A percentile compares a stretch with the other conserved stretches of the same genome.
Conservation (phyloP, 345 rosid species). For the Eucalyptus fibrosa region DNA sequence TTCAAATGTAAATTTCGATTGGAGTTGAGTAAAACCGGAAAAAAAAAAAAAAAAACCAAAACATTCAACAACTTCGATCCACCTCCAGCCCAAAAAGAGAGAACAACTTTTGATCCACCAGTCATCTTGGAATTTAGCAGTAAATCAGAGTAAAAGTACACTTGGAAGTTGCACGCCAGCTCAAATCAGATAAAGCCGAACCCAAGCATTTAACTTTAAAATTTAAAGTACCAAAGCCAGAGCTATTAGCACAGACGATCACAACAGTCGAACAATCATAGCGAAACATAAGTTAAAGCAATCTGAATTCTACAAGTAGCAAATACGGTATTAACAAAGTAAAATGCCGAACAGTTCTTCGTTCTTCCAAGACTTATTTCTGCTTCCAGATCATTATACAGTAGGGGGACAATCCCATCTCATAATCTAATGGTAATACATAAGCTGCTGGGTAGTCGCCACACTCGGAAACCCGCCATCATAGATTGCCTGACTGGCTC, state of each 20-base stretch:
- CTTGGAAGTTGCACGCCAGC: background rate
- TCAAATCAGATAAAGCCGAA: background rate
- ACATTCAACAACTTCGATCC: background rate
- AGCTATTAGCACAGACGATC: background rate
- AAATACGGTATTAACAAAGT: background rate
- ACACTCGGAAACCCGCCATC: constrained; percentile 74
- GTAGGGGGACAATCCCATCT: background rate
- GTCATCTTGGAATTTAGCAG: background rate
- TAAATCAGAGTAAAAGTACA: background rate
- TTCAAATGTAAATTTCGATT: rapidly evolving
- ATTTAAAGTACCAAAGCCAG: background rate
- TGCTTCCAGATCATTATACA: background rate
- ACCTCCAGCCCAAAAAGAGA: background rate
- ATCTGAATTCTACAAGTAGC: background rate
- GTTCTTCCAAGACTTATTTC: background rate
- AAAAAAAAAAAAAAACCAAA: rapidly evolving
- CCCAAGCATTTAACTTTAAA: background rate
- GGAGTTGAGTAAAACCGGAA: rapidly evolving
- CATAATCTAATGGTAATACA: constrained; percentile 56
- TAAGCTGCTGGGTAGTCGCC: constrained; percentile 72
- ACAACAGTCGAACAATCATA: background rate
- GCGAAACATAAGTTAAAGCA: background rate
- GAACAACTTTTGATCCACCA: background rate
- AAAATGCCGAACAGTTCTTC: background rate
- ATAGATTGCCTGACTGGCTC: constrained; percentile 64